These are phyloP conservation scores for Flaveria bidentis DNA, from an alignment of 129 eudicot species.

Conservation along the genomic window DNA sequence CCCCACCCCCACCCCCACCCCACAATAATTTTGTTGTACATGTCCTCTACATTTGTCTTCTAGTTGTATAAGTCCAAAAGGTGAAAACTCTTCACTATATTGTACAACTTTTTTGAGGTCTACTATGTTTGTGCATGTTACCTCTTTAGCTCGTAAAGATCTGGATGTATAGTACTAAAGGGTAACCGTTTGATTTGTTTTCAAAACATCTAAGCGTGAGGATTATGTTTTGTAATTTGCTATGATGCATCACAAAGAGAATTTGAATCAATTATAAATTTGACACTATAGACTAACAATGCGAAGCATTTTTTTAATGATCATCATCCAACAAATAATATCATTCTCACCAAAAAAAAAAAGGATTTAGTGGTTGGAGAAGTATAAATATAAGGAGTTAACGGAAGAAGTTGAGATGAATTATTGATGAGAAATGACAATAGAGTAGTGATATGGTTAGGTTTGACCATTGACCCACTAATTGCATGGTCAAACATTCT, in stretches of 20 bases:
- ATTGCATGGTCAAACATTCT: conserved; percentile 35
- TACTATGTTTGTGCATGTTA: background rate
- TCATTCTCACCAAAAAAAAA: background rate
- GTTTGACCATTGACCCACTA: conserved; percentile 41
- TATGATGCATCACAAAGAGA: background rate
- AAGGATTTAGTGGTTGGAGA: background rate
- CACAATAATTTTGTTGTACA: conserved; percentile 2
- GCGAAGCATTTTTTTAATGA: background rate
- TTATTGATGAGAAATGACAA: conserved; percentile 39
- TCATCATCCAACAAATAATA: background rate
- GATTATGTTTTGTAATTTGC: background rate
- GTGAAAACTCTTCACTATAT: background rate
- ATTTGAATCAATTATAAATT: too few relatives aligned
- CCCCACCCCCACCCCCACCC: background rate
- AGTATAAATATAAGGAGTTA: background rate
- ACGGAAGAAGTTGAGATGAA: conserved; percentile 24
- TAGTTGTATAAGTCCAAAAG: background rate
- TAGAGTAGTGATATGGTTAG: conserved; percentile 22
- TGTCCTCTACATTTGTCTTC: background rate
- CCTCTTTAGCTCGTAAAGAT: too few relatives aligned
- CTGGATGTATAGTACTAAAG: too few relatives aligned
- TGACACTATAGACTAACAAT: background rate
- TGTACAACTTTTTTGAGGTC: background rate
- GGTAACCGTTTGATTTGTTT: too few relatives aligned
- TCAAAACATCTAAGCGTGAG: background rate